phyloP scores from a whole-genome alignment of 140 eudicot species.

The Artemisia princeps region DNA sequence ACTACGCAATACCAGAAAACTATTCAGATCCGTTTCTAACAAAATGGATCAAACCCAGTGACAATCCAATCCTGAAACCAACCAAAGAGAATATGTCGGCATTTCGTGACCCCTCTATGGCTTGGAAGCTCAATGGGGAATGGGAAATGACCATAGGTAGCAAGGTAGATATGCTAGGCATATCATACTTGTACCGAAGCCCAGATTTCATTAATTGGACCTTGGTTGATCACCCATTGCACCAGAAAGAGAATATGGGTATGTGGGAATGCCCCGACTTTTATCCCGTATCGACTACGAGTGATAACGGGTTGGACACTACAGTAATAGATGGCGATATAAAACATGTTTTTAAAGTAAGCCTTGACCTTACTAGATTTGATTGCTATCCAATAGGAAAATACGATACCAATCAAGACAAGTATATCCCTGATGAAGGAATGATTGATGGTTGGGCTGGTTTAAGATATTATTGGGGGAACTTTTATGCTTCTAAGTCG shows the following conservation, averaged over 20 bases:
- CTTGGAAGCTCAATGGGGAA: constrained; percentile 20
- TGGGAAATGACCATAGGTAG: constrained; percentile 26
- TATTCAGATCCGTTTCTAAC: constrained; percentile 14
- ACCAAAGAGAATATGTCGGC: constrained; percentile 15
- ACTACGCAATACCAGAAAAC: constrained; percentile 21
- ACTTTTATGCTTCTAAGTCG: constrained; percentile 22
- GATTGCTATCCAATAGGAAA: constrained; percentile 18
- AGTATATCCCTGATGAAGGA: constrained; percentile 13
- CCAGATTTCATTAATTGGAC: constrained; percentile 23
- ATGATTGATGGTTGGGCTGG: constrained; percentile 16
- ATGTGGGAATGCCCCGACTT: constrained; percentile 27
- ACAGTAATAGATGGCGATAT: constrained; percentile 2
- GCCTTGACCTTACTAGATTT: constrained; percentile 14
- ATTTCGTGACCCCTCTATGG: constrained; percentile 22
- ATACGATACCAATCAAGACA: constrained; percentile 1
- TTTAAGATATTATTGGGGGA: constrained; percentile 21
- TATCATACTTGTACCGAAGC: constrained; percentile 15
- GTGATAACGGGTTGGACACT: constrained; percentile 13
- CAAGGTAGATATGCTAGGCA: constrained; percentile 2
- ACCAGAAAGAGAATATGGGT: constrained; percentile 5
- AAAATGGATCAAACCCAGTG: constrained; percentile 19
- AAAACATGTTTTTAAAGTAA: constrained; percentile 22
- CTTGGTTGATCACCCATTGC: constrained; percentile 15
- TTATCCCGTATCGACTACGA: constrained; percentile 11
- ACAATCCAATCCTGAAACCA: constrained; percentile 20